A percentile compares a stretch with the other conserved stretches of the same genome.
phyloP scores from a whole-genome alignment of 169 alveolate species.

The Cryptosporidium tyzzeri region DNA sequence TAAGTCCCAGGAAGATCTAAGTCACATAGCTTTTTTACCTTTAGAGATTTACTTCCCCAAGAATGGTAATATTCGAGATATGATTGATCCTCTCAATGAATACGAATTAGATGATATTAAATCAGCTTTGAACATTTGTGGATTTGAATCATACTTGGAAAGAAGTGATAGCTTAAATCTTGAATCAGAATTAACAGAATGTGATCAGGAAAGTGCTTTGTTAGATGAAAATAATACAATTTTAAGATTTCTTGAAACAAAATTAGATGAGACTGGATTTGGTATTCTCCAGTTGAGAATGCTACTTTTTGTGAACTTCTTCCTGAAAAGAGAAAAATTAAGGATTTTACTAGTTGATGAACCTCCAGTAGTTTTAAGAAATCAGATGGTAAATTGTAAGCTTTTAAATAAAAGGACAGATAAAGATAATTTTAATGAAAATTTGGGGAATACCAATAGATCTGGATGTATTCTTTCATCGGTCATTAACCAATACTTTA shows the following conservation, averaged over 20 bases:
- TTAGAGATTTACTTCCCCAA: constrained; percentile 35
- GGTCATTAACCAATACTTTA: constrained; percentile 28
- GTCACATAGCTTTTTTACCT: constrained; percentile 47
- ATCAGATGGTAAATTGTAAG: neutral
- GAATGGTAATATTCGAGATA: constrained; percentile 32
- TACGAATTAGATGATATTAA: neutral
- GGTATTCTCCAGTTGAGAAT: constrained; percentile 58
- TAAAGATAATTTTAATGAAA: neutral
- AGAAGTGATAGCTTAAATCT: neutral
- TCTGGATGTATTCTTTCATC: constrained; percentile 42
- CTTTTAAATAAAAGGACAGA: neutral
- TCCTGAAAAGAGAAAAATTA: constrained; percentile 21
- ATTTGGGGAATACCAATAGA: neutral
- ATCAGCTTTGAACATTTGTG: constrained; percentile 62
- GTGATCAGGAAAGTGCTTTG: neutral
- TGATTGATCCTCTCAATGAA: constrained; percentile 47
- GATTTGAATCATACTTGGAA: constrained; percentile 45
- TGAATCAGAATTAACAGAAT: neutral
- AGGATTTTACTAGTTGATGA: constrained; percentile 61
- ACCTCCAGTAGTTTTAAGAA: constrained; percentile 58
- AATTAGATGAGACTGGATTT: constrained; percentile 7
- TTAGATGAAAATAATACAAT: neutral
- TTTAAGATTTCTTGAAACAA: neutral
- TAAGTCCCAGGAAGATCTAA: constrained; percentile 14
- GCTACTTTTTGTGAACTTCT: constrained; percentile 56